A percentile compares a stretch with the other conserved stretches of the same genome.
Conservation (phyloP, 108 stramenopile genomes). For the Asterionellopsis glacialis region DNA sequence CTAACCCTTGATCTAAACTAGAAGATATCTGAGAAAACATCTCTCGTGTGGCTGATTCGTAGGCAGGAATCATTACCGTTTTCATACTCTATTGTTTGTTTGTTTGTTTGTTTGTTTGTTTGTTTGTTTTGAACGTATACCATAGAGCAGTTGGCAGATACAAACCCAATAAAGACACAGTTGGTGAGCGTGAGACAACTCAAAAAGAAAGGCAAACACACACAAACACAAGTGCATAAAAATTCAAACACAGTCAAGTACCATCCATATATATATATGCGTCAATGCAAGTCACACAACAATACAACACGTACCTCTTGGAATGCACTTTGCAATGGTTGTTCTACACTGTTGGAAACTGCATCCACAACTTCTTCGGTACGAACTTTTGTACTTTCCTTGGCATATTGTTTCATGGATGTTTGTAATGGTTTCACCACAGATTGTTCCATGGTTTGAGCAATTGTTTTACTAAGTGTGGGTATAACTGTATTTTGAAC, state of each 20-base stretch:
- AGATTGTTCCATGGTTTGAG: slow-evolving; percentile 32
- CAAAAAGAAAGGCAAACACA: slow-evolving; percentile 14
- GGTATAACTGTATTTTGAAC: slow-evolving; percentile 37
- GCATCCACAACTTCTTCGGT: slow-evolving; percentile 37
- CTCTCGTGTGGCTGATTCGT: slow-evolving; percentile 63
- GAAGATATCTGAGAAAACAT: slow-evolving; percentile 55
- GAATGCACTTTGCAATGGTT: slow-evolving; percentile 34
- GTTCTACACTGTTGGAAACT: slow-evolving; percentile 34
- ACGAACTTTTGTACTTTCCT: slow-evolving; percentile 41
- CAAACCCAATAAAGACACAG: too few species aligned
- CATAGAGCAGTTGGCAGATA: too few species aligned
- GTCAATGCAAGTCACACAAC: not conserved
- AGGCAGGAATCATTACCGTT: slow-evolving; percentile 69
- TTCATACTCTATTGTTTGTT: slow-evolving; percentile 38
- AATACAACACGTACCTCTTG: slow-evolving; percentile 12
- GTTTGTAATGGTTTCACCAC: slow-evolving; percentile 34
- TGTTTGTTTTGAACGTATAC: too few species aligned
- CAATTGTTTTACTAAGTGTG: slow-evolving; percentile 32
- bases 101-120: too few species aligned
- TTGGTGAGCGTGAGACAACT: too few species aligned
- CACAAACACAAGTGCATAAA: not conserved
- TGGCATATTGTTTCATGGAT: slow-evolving; percentile 41
- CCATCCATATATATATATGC: not conserved
- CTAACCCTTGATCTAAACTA: slow-evolving; percentile 31
- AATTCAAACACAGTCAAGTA: not conserved